Conservation (phyloP, 306 rosid genomes). For the Alnus rubra region DNA sequence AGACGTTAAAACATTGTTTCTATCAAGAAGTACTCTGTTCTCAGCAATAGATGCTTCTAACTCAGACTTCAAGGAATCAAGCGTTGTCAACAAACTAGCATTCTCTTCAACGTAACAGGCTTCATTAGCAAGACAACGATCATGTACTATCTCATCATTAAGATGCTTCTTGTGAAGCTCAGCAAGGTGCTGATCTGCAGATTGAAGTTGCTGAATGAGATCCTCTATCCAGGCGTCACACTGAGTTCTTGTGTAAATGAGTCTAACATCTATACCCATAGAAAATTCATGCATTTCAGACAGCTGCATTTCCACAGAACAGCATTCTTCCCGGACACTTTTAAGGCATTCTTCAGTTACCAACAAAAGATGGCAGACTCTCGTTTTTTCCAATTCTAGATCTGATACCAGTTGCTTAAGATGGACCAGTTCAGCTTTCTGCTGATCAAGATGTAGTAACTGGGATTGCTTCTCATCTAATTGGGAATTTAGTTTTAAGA, state of each 20-base stretch:
- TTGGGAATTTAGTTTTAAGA: slow-evolving; percentile 58
- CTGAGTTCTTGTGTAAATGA: slow-evolving; percentile 62
- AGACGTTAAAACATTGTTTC: slow-evolving; percentile 38
- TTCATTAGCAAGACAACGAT: slow-evolving; percentile 52
- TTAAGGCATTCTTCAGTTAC: slow-evolving; percentile 53
- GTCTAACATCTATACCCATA: slow-evolving; percentile 59
- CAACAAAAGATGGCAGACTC: slow-evolving; percentile 46
- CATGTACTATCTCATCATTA: slow-evolving; percentile 51
- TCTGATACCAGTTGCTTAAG: slow-evolving; percentile 59
- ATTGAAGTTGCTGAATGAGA: slow-evolving; percentile 49
- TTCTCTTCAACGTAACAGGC: slow-evolving; percentile 62
- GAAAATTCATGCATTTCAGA: slow-evolving; percentile 61
- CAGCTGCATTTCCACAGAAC: slow-evolving; percentile 60
- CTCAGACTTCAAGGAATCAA: slow-evolving; percentile 56
- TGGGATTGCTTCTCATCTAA: slow-evolving; percentile 58
- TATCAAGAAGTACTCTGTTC: slow-evolving; percentile 53
- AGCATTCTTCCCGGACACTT: slow-evolving; percentile 51
- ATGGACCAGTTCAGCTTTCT: slow-evolving; percentile 53
- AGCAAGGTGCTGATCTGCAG: slow-evolving; percentile 47
- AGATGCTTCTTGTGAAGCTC: slow-evolving; percentile 52
- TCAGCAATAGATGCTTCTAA: slow-evolving; percentile 51
- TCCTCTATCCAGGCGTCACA: slow-evolving; percentile 50
- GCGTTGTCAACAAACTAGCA: slow-evolving; percentile 52
- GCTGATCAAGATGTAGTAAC: slow-evolving; percentile 59
- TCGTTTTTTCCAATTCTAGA: slow-evolving; percentile 71